phyloP scores from a whole-genome alignment of 495 filamentous ascomycete species.

The Podospora conica region DNA sequence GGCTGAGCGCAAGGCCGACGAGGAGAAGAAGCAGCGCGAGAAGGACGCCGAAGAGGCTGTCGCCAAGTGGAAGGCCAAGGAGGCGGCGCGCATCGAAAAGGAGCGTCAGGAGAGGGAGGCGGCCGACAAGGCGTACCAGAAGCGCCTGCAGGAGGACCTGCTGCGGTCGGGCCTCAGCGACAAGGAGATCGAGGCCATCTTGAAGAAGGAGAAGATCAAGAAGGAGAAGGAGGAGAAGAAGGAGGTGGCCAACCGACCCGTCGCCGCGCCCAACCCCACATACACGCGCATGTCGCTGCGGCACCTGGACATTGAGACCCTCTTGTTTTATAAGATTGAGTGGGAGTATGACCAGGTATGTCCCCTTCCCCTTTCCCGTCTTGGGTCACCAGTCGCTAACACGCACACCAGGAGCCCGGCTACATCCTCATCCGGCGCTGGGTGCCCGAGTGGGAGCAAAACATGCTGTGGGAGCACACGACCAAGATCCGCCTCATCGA shows the following conservation, averaged over 20 bases:
- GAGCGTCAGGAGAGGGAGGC: slow-evolving; percentile 31
- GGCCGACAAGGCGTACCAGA: slow-evolving; percentile 45
- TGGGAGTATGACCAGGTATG: slow-evolving; percentile 48
- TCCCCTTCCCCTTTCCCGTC: neutral
- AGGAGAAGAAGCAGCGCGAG: slow-evolving; percentile 40
- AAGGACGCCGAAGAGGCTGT: slow-evolving; percentile 51
- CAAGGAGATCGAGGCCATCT: slow-evolving; percentile 46
- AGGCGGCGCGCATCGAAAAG: slow-evolving; percentile 39
- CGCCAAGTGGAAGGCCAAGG: slow-evolving; percentile 49
- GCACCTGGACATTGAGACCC: slow-evolving; percentile 52
- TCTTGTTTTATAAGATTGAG: slow-evolving; percentile 44
- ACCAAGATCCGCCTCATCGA: slow-evolving; percentile 46
- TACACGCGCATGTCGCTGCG: slow-evolving; percentile 53
- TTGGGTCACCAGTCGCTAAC: slow-evolving; percentile 21
- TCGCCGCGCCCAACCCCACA: slow-evolving; percentile 33
- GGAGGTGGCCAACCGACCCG: slow-evolving; percentile 20
- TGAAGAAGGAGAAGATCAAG: slow-evolving; percentile 46
- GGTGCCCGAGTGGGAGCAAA: slow-evolving; percentile 66
- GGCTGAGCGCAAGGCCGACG: slow-evolving; percentile 44
- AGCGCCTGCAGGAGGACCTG: slow-evolving; percentile 44
- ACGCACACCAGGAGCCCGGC: slow-evolving; percentile 49
- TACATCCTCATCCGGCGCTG: slow-evolving; percentile 72
- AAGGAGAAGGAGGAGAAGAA: slow-evolving; percentile 28
- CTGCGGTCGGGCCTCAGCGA: slow-evolving; percentile 46
- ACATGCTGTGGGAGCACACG: slow-evolving; percentile 67